Conservation (phyloP, 202 grass and related monocot genomes). For the Setaria italica region DNA sequence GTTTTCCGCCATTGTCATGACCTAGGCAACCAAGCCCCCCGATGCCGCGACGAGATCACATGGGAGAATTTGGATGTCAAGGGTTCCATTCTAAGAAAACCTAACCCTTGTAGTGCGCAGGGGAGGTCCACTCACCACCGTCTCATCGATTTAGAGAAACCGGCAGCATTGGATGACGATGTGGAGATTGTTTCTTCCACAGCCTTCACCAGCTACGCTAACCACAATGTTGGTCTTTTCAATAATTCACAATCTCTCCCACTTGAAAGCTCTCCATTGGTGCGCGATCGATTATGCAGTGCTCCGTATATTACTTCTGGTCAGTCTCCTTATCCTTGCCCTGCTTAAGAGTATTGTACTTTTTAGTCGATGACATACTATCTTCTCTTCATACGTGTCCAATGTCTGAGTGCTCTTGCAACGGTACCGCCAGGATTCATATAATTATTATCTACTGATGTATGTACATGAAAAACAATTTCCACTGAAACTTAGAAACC, state of each 20-base stretch:
- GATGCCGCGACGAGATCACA: background rate
- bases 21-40: background rate
- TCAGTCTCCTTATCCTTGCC: conserved; percentile 38
- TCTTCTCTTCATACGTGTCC: background rate
- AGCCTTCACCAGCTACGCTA: conserved; percentile 19
- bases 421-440: background rate
- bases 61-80: background rate
- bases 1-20: background rate
- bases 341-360: conserved; percentile 8
- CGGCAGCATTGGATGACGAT: conserved; percentile 51
- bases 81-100: conserved; percentile 25
- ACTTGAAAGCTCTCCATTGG: conserved; percentile 6
- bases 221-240: conserved; percentile 23
- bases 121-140: background rate
- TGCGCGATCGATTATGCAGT: background rate
- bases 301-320: background rate
- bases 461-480: no score
- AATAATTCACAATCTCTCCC: conserved; percentile 18
- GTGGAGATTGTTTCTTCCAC: conserved; percentile 50
- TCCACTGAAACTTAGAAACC: no score
- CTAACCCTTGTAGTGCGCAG: conserved; percentile 1
- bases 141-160: conserved; percentile 62
- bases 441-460: no score
- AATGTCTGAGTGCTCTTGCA: conserved; percentile 15
- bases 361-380: background rate